Conservation (phyloP, 1,284 basidiomycete genomes). For the Vanrija sp. region DNA sequence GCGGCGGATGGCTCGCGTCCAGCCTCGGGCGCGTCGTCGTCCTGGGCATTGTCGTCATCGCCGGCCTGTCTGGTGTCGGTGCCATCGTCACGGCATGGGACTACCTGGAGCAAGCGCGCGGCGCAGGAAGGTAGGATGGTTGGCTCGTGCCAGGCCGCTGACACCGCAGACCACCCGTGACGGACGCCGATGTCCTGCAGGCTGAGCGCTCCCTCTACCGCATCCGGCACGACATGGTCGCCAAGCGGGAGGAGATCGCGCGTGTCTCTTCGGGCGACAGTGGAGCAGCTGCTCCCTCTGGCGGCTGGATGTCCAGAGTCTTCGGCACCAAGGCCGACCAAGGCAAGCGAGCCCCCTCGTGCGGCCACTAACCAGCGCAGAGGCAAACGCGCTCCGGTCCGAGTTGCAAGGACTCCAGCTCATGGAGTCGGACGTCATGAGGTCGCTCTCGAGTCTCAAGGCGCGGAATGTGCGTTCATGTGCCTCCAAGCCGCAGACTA, state of each 20-base stretch:
- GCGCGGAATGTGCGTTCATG: constrained; percentile 27
- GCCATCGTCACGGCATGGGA: constrained; percentile 46
- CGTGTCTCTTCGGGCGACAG: constrained; percentile 11
- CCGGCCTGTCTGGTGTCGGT: constrained; percentile 45
- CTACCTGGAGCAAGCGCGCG: constrained; percentile 37
- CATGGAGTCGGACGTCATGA: constrained; percentile 41
- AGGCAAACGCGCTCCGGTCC: constrained; percentile 21
- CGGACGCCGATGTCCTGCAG: constrained; percentile 33
- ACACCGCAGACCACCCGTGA: constrained; percentile 17
- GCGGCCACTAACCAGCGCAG: constrained; percentile 3
- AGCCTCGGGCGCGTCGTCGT: constrained; percentile 46
- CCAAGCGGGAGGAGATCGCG: constrained; percentile 39
- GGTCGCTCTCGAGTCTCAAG: constrained; percentile 40
- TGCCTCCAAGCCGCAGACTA: neutral
- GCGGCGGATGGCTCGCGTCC: constrained; percentile 44
- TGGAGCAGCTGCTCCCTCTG: constrained; percentile 4
- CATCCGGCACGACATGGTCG: constrained; percentile 41
- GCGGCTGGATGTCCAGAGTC: constrained; percentile 39
- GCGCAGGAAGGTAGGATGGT: constrained; percentile 27
- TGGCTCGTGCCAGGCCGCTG: neutral
- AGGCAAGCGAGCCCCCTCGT: constrained; percentile 7
- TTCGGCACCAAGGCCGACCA: constrained; percentile 37
- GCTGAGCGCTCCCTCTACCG: constrained; percentile 47
- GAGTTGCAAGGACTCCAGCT: constrained; percentile 43
- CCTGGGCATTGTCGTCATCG: constrained; percentile 46